phyloP scores from a whole-genome alignment of 306 rosid species.

The Betula pendula region DNA sequence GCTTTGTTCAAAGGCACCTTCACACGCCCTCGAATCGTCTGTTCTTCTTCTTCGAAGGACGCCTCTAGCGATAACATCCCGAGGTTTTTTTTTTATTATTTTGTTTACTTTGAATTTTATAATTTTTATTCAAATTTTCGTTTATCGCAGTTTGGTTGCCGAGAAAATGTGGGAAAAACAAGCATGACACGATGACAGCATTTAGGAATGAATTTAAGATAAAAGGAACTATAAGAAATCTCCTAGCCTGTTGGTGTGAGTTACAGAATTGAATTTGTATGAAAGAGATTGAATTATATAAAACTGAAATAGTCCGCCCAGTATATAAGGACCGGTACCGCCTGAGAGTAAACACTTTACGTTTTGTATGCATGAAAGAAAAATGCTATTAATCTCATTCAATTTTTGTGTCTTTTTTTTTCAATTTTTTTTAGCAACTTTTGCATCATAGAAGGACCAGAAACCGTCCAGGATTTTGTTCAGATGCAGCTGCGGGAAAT shows the following conservation, averaged over 20 bases:
- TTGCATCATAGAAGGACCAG: conserved; percentile 97
- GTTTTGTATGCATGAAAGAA: no score
- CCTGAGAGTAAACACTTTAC: neutral
- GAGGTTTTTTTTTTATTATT: conserved; percentile 37
- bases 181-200: neutral
- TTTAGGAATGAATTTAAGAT: neutral
- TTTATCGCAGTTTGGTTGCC: neutral
- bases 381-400: neutral
- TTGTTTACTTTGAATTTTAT: neutral
- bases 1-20: conserved; percentile 28
- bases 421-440: conserved; percentile 46
- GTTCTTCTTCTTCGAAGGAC: conserved; percentile 66
- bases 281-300: neutral
- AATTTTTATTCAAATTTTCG: neutral
- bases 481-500: conserved; percentile 92
- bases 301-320: neutral
- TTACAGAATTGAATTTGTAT: conserved; percentile 1
- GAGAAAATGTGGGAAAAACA: conserved; percentile 8
- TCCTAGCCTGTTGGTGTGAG: neutral
- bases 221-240: no score
- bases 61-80: conserved; percentile 49
- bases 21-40: conserved; percentile 31
- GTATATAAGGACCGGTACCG: neutral
- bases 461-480: conserved; percentile 88
- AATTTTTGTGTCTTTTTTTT: neutral